Evolutionary conservation across 73 alveolate genomes (phyloP).

Genomic region (Paramecium bursaria): DNA sequence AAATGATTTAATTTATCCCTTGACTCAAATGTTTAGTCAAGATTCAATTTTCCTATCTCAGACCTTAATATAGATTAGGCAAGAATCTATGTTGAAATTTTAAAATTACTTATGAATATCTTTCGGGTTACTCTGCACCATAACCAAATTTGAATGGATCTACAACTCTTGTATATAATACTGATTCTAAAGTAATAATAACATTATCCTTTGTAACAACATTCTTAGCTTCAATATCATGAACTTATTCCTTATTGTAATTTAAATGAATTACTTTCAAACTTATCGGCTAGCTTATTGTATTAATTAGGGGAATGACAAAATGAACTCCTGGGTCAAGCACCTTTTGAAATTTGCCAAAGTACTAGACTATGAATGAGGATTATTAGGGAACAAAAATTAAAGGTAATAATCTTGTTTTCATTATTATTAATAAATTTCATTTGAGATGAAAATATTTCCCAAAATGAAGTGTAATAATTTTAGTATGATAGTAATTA

Average conservation of each 20-base stretch:
- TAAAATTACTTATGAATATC: slow-evolving; percentile 51
- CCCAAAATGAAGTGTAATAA: too few species aligned
- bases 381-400: slow-evolving; percentile 92
- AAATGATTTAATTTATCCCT: slow-evolving; percentile 81
- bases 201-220: slow-evolving; percentile 94
- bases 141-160: slow-evolving; percentile 67
- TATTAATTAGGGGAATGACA: slow-evolving; percentile 81
- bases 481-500: too few species aligned
- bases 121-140: slow-evolving; percentile 65
- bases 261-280: slow-evolving; percentile 24
- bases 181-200: slow-evolving; percentile 92
- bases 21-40: slow-evolving; percentile 87
- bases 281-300: slow-evolving; percentile 81
- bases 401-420: too few species aligned
- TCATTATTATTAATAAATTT: too few species aligned
- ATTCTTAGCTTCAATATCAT: slow-evolving; percentile 81
- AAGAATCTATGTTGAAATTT: slow-evolving; percentile 46
- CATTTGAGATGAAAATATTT: too few species aligned
- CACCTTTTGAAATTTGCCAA: slow-evolving; percentile 86
- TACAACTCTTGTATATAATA: slow-evolving; percentile 76
- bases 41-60: slow-evolving; percentile 85
- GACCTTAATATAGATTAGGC: slow-evolving; percentile 96
- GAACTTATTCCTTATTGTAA: slow-evolving; percentile 85
- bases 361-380: slow-evolving; percentile 83
- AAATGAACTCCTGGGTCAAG: slow-evolving; percentile 90